Percentiles rank a stretch among this genome's conserved stretches.
Conservation (phyloP, 2,329 filamentous ascomycete genomes). For the Pseudocercospora eumusae region DNA sequence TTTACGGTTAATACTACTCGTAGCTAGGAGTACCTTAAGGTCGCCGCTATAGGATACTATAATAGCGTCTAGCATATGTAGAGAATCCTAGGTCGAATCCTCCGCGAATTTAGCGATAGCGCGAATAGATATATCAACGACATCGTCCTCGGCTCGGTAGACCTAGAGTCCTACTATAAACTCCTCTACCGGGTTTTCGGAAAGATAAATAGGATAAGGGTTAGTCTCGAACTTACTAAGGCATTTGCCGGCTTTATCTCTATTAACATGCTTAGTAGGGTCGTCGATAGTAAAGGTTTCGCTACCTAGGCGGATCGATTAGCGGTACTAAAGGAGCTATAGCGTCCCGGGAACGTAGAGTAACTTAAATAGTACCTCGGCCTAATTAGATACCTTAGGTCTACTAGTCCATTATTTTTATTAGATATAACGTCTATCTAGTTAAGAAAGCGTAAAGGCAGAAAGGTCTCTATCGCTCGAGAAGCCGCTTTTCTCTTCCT, state of each 20-base stretch:
- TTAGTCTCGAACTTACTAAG: not conserved
- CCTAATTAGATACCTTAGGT: not conserved
- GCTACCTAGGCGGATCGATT: not conserved
- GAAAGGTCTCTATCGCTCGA: too few species aligned
- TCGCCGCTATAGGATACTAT: not conserved
- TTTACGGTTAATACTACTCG: slow-evolving; percentile 10
- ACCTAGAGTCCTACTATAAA: not conserved
- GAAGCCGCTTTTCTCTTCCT: too few species aligned
- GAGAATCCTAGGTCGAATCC: not conserved
- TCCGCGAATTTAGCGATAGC: not conserved
- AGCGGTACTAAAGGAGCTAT: not conserved
- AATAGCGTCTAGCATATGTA: not conserved
- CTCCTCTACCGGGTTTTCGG: not conserved
- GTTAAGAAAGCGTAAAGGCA: too few species aligned
- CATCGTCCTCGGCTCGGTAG: too few species aligned
- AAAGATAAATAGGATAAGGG: not conserved
- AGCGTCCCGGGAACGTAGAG: not conserved
- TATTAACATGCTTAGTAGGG: not conserved
- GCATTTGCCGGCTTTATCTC: not conserved
- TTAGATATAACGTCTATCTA: too few species aligned
- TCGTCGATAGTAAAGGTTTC: not conserved
- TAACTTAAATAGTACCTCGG: too few species aligned
- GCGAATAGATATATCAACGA: not conserved
- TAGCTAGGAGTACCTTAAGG: slow-evolving; percentile 10
- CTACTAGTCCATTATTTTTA: not conserved